Evolutionary conservation across 2,329 filamentous ascomycete species (phyloP), one percentile per base, ranked within the genome.

Genomic region (Tolypocladium sp.): DNA sequence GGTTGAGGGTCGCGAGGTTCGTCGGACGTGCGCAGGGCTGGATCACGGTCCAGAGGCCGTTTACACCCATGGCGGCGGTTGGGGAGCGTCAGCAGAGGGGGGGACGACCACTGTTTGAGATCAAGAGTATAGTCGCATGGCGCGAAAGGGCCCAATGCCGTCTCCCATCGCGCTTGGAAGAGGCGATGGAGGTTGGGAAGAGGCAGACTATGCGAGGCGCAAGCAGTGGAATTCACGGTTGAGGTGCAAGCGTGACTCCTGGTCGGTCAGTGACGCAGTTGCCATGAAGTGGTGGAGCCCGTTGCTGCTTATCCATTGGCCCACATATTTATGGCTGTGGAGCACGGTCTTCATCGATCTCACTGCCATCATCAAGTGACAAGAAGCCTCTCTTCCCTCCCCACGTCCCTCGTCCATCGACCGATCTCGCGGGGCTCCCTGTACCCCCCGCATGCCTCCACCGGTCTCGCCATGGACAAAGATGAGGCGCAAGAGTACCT

Each of bases 21-120:
- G 95, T 96, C 25, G 94, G 95, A 42, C 94, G 89, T 55, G 94
- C 94, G 71, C 92, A 97, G 53, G 94, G 94, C 76, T 96, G 91
- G 64, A 97, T 81, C 57, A 99, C 91, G 63, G 91, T 93, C 94
- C 94, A 99, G 64, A 99, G 90, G 64, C 92, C 92, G 70, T 93
- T 96, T 64, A 99, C 94, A 87, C 94, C 94, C 94, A 99, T 99
- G 70, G 61, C 67, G 70, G 59, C 57, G 33, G 49, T 27, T 22
- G 25, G 17, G 20, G 10, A 1, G 5, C 1, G 10, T 53, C 49
- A 13, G 20, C 30, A 22, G 30, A 40, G n/a, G 15, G 22, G 37
- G n/a, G 1, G n/a, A 1, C 13, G 6, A 5, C 7, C n/a, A 13
- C 27, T 42, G 20, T 25, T 53, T 46, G 38, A 37, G n/a, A n/a